These are phyloP conservation scores for Metschnikowia similis DNA, from an alignment of 805 yeast species.

Conservation along the genomic window DNA sequence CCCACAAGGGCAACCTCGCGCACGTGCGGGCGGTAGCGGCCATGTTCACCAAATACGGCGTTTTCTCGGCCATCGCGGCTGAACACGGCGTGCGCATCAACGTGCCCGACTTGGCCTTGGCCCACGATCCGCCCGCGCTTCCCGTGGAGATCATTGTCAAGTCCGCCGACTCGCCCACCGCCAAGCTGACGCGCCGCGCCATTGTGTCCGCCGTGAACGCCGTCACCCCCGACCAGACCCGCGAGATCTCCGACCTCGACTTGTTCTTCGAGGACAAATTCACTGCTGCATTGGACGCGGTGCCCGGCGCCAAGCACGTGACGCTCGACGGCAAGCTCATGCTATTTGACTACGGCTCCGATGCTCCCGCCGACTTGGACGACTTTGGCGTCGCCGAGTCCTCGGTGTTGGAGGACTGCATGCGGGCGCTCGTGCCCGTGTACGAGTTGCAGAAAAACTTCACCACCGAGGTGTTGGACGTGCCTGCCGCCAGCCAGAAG, in stretches of 20 bases:
- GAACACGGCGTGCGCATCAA: slow-evolving; percentile 34
- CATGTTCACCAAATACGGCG: slow-evolving; percentile 52
- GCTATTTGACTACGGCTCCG: slow-evolving; percentile 50
- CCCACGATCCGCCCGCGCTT: slow-evolving; percentile 44
- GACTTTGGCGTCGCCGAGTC: slow-evolving; percentile 65
- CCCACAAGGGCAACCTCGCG: slow-evolving; percentile 72
- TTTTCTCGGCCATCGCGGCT: slow-evolving; percentile 39
- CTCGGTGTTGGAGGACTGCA: slow-evolving; percentile 51
- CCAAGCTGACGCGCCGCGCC: slow-evolving; percentile 63
- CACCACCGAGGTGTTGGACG: slow-evolving; percentile 44
- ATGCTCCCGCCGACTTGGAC: slow-evolving; percentile 39
- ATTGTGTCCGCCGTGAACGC: slow-evolving; percentile 71
- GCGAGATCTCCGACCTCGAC: slow-evolving; percentile 60
- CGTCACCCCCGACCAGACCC: slow-evolving; percentile 63
- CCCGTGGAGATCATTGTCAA: slow-evolving; percentile 59
- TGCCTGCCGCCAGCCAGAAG: slow-evolving; percentile 55
- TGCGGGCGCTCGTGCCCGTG: slow-evolving; percentile 50
- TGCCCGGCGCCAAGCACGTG: slow-evolving; percentile 51
- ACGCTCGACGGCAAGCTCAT: slow-evolving; percentile 48
- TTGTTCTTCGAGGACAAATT: slow-evolving; percentile 51
- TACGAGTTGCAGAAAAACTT: slow-evolving; percentile 57
- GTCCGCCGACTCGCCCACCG: slow-evolving; percentile 40
- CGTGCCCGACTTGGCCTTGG: slow-evolving; percentile 34
- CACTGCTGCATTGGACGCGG: slow-evolving; percentile 34
- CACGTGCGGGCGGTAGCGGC: slow-evolving; percentile 78